Base-by-base conservation (phyloP, 1,139 yeast species). In the Diutina mesorugosa region DNA sequence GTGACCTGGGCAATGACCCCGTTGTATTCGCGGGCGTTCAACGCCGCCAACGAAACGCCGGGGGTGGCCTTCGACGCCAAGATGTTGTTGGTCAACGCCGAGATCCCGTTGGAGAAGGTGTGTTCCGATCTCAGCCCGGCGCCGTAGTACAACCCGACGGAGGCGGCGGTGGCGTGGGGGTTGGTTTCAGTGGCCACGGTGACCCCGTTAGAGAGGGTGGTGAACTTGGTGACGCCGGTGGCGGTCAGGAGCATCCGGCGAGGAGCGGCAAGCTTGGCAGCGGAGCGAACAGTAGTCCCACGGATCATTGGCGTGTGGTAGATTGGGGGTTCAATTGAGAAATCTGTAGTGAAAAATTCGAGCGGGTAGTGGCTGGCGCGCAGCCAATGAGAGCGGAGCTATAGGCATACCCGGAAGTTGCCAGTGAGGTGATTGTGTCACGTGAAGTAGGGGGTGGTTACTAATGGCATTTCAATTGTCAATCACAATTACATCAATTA, bases 41-140 rank as follows among this genome's bases (percentile, higher is more conserved):
- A 67, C 54, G 81, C 64, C 47, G 77, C 66, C 60, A 82, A 69
- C 58, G 74, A 66, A 47, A 80, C 73, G 58, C 86, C 86, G 57
- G 72, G 66, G 59, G 72, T 67, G 28, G 72, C 69, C 51, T 74
- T 71, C 45, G 69, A 62, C 54, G 73, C 71, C 67, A 85, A 75
- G 47, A 79, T 69, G 61, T 77, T 73, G 69, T 86, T 72, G 63
- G 84, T 75, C 65, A 87, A 73, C 60, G 87, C 81, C 57, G 91
- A 79, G 58, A 85, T 80, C 80, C 95, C 95, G 64, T 87, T 86
- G 74, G 83, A 84, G 79, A 82, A 85, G 56, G 87, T 78, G 72
- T 84, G 87, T 72, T 87, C 95, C 56, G 87, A 72, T 69, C 90
- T 78, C 57, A 91, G 83, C 68, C 95, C 95, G 57, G 90, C 87